A percentile compares a stretch with the other conserved stretches of the same genome.
phyloP scores from a whole-genome alignment of 2,329 filamentous ascomycete species.

The Penicillium freii region DNA sequence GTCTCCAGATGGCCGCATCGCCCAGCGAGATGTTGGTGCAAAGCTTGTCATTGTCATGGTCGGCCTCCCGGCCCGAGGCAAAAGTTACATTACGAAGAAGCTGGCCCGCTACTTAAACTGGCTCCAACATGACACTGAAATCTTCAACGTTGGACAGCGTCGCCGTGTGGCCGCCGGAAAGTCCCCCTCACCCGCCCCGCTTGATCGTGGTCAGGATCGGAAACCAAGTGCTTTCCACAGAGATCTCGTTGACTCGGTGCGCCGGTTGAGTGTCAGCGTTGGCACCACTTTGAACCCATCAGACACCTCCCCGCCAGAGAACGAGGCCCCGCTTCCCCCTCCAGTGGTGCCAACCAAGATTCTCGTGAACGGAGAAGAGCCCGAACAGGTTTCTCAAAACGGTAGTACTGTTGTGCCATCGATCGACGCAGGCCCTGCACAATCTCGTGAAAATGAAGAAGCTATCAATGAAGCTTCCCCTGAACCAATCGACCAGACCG shows the following conservation, averaged over 20 bases:
- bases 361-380: constrained; percentile 57
- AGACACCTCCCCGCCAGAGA: constrained; percentile 26
- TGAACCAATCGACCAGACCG: constrained; percentile 77
- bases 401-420: constrained; percentile 29
- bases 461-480: constrained; percentile 32
- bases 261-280: constrained; percentile 43
- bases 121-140: constrained; percentile 92
- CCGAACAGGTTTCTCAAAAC: constrained; percentile 25
- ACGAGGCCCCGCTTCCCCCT: constrained; percentile 38
- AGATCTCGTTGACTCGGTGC: constrained; percentile 45
- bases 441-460: constrained; percentile 17
- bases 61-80: constrained; percentile 87
- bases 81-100: constrained; percentile 99
- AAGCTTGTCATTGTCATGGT: constrained; percentile 99
- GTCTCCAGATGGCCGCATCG: constrained; percentile 91
- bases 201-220: constrained; percentile 7
- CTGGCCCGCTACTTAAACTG: constrained; percentile 91
- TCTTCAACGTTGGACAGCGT: constrained; percentile 96
- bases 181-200: constrained; percentile 33
- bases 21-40: constrained; percentile 87
- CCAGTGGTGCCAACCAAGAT: constrained; percentile 52
- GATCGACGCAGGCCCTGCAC: constrained; percentile 20
- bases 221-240: constrained; percentile 37
- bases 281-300: constrained; percentile 25
- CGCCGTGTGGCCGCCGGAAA: constrained; percentile 70